Base-by-base conservation (phyloP, 2,329 filamentous ascomycete species). In the Arthrobotrys megalospora region DNA sequence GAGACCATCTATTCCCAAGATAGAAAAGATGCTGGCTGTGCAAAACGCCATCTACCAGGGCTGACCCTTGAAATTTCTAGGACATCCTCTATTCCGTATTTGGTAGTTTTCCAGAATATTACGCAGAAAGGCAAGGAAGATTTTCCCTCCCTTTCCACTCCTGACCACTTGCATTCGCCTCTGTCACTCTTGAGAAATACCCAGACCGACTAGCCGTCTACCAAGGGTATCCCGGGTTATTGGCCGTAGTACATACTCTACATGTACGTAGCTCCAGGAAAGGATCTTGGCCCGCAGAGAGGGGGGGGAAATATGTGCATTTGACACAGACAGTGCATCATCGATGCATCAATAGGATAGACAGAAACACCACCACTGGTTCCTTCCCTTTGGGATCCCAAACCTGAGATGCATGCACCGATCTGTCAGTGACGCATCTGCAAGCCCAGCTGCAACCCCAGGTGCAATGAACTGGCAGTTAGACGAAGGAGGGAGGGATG, bases 21-120 rank as follows among this genome's bases (percentile, higher is more conserved):
- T 34, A 47, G 58, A 19, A 63, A 41, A 55, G 21, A 10, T 16
- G 47, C 36, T 45, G 58, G 69, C 69, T 60, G 62, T 73, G 69
- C 60, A 73, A 55, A 60, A 73, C 45, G 58, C 58, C 41, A 64
- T 34, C 36, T 41, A n/a, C 47, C 48, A 21, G 24, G n/a, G 5
- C 24, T 60, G 19, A 36, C 24, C 52, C 52, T 34, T 32, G 45
- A 21, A n/a, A 45, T 1, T 38, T 38, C n/a, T 45, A n/a, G n/a
- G 12, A 45, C 7, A 36, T 36, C 19, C 6, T 50, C 69, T 72
- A 72, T 21, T 45, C 70, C 53, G 8, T 32, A 52, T 62, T 5
- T 32, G n/a, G 70, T 16, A 75, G 52, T 48, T n/a, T 75, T 75
- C 70, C 60, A 67, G 70, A 75, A 75, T 41, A 68, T 50, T 21